Conservation (phyloP, 2,329 filamentous ascomycete species). For the Cordyceps javanica region DNA sequence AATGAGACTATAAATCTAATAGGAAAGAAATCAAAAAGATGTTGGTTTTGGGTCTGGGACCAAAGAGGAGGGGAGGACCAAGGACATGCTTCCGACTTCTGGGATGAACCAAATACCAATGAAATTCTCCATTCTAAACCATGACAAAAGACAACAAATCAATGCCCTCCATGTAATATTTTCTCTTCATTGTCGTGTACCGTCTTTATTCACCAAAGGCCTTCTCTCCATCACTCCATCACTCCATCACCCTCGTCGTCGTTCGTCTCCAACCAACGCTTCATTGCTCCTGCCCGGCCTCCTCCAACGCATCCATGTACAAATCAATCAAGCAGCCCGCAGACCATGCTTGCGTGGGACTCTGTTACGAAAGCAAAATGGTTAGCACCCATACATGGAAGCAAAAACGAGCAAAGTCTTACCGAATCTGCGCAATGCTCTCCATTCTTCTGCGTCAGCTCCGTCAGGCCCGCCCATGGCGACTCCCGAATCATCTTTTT, state of each 20-base stretch:
- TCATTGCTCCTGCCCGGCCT: constrained; percentile 26
- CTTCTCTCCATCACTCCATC: no score
- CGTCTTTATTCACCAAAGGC: no score
- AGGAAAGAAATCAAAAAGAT: no score
- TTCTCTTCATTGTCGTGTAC: background rate
- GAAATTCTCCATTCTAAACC: background rate
- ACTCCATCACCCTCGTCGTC: no score
- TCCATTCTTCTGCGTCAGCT: constrained; percentile 88
- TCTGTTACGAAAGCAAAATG: constrained; percentile 49
- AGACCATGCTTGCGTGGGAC: constrained; percentile 94
- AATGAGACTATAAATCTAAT: no score
- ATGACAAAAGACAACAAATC: background rate
- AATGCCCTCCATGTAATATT: background rate
- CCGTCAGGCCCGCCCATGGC: constrained; percentile 84
- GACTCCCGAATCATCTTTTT: constrained; percentile 76
- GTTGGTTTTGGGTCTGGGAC: no score
- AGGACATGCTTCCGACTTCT: no score
- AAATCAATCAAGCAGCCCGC: constrained; percentile 90
- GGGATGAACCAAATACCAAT: background rate
- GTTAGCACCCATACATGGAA: background rate
- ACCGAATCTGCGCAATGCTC: constrained; percentile 82
- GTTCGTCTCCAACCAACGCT: background rate
- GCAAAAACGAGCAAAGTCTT: constrained; percentile 28
- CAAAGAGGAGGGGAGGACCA: no score
- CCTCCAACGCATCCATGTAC: constrained; percentile 79